These are phyloP conservation scores for Psophocarpus tetragonolobus DNA, from an alignment of 306 rosid genomes.

Conservation along the genomic window DNA sequence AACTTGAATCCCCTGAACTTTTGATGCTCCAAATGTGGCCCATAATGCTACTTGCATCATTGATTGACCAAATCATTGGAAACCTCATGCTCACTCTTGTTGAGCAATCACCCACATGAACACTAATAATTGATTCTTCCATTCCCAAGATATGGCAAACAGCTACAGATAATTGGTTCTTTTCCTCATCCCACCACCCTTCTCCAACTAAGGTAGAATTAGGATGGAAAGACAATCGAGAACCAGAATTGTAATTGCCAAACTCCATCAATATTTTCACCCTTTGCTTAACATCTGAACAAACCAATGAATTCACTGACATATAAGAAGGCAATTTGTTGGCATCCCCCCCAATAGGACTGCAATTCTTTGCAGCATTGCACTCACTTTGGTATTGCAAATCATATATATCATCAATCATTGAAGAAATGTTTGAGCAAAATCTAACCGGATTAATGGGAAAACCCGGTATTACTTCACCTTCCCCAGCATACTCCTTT, in stretches of 20 bases:
- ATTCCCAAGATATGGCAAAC: slow-evolving; percentile 41
- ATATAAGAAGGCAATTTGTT: slow-evolving; percentile 8
- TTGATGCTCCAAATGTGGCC: slow-evolving; percentile 20
- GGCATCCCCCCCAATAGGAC: slow-evolving; percentile 9
- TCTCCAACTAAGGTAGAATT: no score
- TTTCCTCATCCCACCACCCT: no score
- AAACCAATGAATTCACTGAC: slow-evolving; percentile 17
- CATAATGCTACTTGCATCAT: background rate
- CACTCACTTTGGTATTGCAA: slow-evolving; percentile 40
- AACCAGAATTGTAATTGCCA: no score
- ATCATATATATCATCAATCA: background rate
- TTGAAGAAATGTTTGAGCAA: slow-evolving; percentile 11
- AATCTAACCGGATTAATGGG: background rate
- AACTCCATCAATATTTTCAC: slow-evolving; percentile 44
- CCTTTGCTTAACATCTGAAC: slow-evolving; percentile 22
- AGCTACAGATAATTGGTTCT: slow-evolving; percentile 27
- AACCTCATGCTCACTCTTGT: slow-evolving; percentile 38
- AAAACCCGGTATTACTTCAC: background rate
- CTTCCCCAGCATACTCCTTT: background rate
- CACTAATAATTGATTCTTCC: slow-evolving; percentile 25
- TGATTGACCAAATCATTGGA: slow-evolving; percentile 46
- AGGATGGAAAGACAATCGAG: no score
- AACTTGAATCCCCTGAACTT: background rate
- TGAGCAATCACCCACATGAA: slow-evolving; percentile 55
- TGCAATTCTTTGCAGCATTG: slow-evolving; percentile 33